Evolutionary conservation across 2,329 filamentous ascomycete genomes (phyloP).

Genomic region (Aspergillus caelatus): DNA sequence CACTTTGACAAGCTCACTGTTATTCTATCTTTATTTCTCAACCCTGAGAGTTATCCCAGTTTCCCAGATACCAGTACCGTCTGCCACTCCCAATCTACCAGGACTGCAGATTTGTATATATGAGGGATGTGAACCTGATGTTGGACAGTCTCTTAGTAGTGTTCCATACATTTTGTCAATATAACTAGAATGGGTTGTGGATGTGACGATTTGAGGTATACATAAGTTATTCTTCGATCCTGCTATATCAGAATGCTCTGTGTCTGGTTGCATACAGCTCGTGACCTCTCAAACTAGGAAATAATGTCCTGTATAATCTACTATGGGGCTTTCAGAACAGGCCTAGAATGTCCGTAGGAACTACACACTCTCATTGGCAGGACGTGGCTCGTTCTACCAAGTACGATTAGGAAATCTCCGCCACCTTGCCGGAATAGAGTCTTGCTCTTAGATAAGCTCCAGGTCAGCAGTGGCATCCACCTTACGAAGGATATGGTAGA

Average conservation of each 20-base stretch:
- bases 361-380: background rate
- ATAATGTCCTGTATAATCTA: background rate
- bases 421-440: background rate
- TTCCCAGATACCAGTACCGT: background rate
- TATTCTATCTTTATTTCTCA: no score
- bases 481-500: background rate
- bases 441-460: background rate
- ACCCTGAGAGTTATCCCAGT: background rate
- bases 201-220: background rate
- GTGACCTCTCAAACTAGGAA: background rate
- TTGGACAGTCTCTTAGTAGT: background rate
- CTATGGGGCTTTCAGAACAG: background rate
- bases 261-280: background rate
- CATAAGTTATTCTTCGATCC: background rate
- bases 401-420: background rate
- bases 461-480: background rate
- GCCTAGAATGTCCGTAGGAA: background rate
- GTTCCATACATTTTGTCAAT: background rate
- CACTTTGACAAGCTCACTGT: background rate
- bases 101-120: background rate
- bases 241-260: background rate
- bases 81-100: no score
- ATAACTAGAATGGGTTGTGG: background rate
- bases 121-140: background rate
- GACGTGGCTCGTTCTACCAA: background rate